Evolutionary conservation across 2,329 filamentous ascomycete species (phyloP).

Genomic region (Fusarium albosuccineum): DNA sequence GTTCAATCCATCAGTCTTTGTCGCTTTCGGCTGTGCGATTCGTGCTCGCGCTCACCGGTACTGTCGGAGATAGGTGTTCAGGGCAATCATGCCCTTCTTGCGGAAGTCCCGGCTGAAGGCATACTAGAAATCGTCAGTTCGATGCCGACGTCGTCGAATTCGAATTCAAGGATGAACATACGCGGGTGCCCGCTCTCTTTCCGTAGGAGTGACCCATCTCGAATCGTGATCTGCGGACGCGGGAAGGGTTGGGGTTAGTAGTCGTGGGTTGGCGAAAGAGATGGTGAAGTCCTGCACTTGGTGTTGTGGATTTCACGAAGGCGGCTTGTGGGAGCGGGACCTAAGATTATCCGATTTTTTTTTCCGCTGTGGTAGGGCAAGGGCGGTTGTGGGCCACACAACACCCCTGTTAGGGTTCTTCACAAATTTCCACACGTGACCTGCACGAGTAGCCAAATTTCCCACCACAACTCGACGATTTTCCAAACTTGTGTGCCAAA

Average conservation of each 20-base stretch:
- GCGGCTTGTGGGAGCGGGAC: slow-evolving; percentile 54
- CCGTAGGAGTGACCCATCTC: slow-evolving; percentile 89
- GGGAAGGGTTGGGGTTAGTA: slow-evolving; percentile 54
- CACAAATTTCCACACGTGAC: slow-evolving; percentile 46
- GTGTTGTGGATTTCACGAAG: slow-evolving; percentile 54
- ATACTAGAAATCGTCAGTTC: slow-evolving; percentile 67
- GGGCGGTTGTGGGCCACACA: slow-evolving; percentile 32
- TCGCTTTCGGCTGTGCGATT: slow-evolving; percentile 2
- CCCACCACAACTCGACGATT: slow-evolving; percentile 53
- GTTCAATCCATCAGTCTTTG: slow-evolving; percentile 58
- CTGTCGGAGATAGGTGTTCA: slow-evolving; percentile 94
- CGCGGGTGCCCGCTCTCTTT: slow-evolving; percentile 88
- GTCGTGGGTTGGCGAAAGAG: slow-evolving; percentile 58
- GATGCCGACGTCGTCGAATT: slow-evolving; percentile 47
- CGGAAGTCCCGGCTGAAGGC: slow-evolving; percentile 96
- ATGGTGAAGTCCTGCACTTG: slow-evolving; percentile 50
- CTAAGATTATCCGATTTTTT: slow-evolving; percentile 55
- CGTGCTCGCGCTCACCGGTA: slow-evolving; percentile 75
- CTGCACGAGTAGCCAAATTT: slow-evolving; percentile 44
- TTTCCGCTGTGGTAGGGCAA: slow-evolving; percentile 52
- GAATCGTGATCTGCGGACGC: slow-evolving; percentile 64
- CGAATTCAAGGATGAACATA: slow-evolving; percentile 61
- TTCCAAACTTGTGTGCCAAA: slow-evolving; percentile 46
- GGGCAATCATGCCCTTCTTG: slow-evolving; percentile 92
- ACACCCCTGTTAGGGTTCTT: slow-evolving; percentile 51